phyloP scores from a whole-genome alignment of 306 rosid species.

The Hippophae rhamnoides region DNA sequence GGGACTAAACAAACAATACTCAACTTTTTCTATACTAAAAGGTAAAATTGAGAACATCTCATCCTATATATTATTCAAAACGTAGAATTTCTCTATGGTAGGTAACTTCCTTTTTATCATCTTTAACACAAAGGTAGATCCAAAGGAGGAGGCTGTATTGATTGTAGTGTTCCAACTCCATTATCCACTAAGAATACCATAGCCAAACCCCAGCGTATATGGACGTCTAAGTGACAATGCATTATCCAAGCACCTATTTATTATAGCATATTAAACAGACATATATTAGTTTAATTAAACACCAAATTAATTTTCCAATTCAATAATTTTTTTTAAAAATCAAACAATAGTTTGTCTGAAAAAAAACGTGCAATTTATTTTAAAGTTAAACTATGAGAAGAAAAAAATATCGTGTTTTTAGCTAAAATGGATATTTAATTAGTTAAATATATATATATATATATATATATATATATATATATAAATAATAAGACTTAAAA shows the following conservation, averaged over 20 bases:
- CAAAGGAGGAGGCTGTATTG: conserved; percentile 56
- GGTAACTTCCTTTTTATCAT: background rate
- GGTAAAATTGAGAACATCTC: conserved; percentile 10
- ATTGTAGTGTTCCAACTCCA: conserved; percentile 60
- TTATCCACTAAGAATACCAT: conserved; percentile 75
- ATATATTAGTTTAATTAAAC: no score
- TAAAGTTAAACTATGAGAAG: background rate
- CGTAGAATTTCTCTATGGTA: background rate
- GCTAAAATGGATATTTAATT: no score
- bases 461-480: no score
- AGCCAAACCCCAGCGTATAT: conserved; percentile 89
- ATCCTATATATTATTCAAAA: conserved; percentile 12
- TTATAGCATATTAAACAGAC: background rate
- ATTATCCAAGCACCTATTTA: conserved; percentile 72
- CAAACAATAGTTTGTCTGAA: no score
- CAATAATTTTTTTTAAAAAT: no score
- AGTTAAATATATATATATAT: no score
- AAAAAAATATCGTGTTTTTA: background rate
- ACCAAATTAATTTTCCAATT: no score
- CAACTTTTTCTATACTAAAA: conserved; percentile 2
- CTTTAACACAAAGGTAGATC: conserved; percentile 70
- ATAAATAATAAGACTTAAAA: no score
- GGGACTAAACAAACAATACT: conserved; percentile 25
- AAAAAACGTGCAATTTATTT: background rate
- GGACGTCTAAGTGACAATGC: conserved; percentile 98